Base-by-base conservation (phyloP, 176 grass and related monocot species). In the Zizania latifolia region DNA sequence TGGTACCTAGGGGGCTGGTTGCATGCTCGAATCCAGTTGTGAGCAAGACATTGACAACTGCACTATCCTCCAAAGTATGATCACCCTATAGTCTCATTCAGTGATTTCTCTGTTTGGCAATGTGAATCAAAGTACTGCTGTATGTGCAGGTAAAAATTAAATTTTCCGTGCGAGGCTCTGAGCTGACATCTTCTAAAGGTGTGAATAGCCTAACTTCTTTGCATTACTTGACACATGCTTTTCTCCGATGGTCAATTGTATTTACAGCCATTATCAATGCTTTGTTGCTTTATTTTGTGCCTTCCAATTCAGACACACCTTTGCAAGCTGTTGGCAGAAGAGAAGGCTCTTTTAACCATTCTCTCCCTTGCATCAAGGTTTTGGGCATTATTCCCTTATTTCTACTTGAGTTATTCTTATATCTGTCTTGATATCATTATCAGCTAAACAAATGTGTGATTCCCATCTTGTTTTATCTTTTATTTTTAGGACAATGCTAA, bases 111-210 rank as follows among this genome's bases (percentile, higher is more conserved):
- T 53, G 75, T 30, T 26, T 59, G 45, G 53, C 16, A 44, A 62
- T 51, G 31, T 62, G 6, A n/a, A 54, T 82, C 70, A 82, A 86
- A 44, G 65, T 72, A 54, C 41, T 77, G 22, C 51, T 39, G 61
- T 80, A 33, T 62, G 30, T 13, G 53, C 82, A 88, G 89, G 65
- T 81, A 62, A 81, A 83, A 74, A 86, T 77, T 68, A 83, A 84
- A 48, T 67, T 81, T 61, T 73, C 32, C 14, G 55, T 64, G 32
- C 61, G 78, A 53, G 55, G 78, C 19, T 68, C 59, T 24, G 45
- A 43, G 50, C 72, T 81, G 23, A 61, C 45, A 17, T 78, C 62
- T 28, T 71, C 68, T 66, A 88, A 90, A 96, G 89, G 89, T 96
- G 36, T 88, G 85, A 83, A 83, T 74, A 17, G 2, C 9, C n/a